Conservation (phyloP, 2,329 filamentous ascomycete species). For the Trichoderma hamatum region DNA sequence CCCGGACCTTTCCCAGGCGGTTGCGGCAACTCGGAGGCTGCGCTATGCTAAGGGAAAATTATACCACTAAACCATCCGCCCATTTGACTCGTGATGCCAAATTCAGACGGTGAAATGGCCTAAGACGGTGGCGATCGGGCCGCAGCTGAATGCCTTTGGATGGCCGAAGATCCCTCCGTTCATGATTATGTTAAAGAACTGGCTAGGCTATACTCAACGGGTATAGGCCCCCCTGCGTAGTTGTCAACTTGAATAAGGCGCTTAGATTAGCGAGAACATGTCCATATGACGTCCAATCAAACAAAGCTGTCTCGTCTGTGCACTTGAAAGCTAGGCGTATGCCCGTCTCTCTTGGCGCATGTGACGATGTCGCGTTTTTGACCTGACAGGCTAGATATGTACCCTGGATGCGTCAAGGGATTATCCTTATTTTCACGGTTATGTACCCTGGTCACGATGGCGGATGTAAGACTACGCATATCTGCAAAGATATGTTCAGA, state of each 20-base stretch:
- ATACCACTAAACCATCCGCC: constrained; percentile 28
- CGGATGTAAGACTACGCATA: neutral
- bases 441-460: neutral
- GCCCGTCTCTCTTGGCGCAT: neutral
- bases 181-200: neutral
- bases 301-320: neutral
- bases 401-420: neutral
- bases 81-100: constrained; percentile 12
- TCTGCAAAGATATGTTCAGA: constrained; percentile 28
- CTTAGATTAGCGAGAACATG: neutral
- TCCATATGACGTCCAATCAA: neutral
- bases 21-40: neutral
- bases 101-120: neutral
- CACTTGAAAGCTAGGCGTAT: neutral
- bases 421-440: neutral
- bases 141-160: neutral
- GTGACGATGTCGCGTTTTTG: neutral
- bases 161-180: too few species aligned
- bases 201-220: neutral
- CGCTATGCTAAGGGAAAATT: constrained; percentile 26
- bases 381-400: neutral
- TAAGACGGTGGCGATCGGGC: neutral
- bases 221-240: neutral
- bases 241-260: neutral
- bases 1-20: constrained; percentile 28